Percentiles rank a stretch among this genome's conserved stretches.
Evolutionary conservation across 2,329 filamentous ascomycete genomes (phyloP).

Genomic region (Curvularia eragrostidis): DNA sequence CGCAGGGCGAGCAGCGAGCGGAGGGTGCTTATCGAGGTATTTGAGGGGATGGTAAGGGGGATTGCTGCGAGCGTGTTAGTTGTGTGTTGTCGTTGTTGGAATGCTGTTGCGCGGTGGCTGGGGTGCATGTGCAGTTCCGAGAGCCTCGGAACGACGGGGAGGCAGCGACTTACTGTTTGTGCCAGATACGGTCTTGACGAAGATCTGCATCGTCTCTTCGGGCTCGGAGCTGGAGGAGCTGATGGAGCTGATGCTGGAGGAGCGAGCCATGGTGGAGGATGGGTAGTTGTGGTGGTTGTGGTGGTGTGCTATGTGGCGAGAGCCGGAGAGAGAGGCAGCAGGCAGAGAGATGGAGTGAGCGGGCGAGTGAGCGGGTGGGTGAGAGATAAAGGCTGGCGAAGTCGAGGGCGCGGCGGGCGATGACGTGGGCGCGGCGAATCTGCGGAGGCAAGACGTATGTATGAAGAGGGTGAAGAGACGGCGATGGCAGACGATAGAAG

Average conservation of each 20-base stretch:
- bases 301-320: neutral
- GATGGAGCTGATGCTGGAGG: slow-evolving; percentile 52
- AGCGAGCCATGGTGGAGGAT: slow-evolving; percentile 42
- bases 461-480: neutral
- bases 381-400: neutral
- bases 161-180: slow-evolving; percentile 57
- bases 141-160: slow-evolving; percentile 23
- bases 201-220: slow-evolving; percentile 65
- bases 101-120: neutral
- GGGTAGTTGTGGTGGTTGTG: slow-evolving; percentile 24
- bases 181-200: slow-evolving; percentile 65
- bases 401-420: slow-evolving; percentile 14
- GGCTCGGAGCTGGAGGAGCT: slow-evolving; percentile 52
- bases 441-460: slow-evolving; percentile 14
- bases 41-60: slow-evolving; percentile 61
- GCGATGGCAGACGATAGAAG: slow-evolving; percentile 2
- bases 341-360: neutral
- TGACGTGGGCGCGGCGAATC: slow-evolving; percentile 22
- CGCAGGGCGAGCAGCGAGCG: slow-evolving; percentile 64
- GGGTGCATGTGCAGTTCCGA: slow-evolving; percentile 15
- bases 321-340: neutral
- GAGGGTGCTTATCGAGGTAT: slow-evolving; percentile 63
- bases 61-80: slow-evolving; percentile 56
- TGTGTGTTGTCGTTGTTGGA: neutral
- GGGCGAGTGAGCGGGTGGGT: neutral